Conservation (phyloP, 2,329 filamentous ascomycete species). For the Onygena corvina region DNA sequence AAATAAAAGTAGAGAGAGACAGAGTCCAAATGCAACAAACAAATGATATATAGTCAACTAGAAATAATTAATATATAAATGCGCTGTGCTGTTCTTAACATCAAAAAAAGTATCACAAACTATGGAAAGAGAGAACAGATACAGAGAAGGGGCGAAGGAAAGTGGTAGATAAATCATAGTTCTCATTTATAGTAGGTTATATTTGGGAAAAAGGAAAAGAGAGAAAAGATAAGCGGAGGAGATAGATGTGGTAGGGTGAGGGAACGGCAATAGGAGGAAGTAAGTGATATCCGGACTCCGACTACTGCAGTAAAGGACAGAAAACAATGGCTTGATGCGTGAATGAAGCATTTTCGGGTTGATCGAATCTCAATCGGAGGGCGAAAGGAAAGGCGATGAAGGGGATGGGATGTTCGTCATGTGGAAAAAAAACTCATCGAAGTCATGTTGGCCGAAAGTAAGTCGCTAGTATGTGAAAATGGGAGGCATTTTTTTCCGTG, state of each 20-base stretch:
- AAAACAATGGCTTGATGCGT: neutral
- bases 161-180: slow-evolving; percentile 8
- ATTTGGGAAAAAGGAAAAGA: slow-evolving; percentile 1
- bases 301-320: neutral
- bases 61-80: neutral
- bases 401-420: neutral
- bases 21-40: neutral
- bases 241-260: too few species aligned
- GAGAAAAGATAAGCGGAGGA: neutral
- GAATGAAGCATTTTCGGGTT: neutral
- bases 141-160: slow-evolving; percentile 9
- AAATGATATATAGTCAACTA: neutral
- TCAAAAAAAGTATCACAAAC: neutral
- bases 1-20: neutral
- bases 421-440: neutral
- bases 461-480: neutral
- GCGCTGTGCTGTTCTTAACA: neutral
- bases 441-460: slow-evolving; percentile 5
- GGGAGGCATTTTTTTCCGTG: neutral
- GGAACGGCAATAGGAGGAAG: neutral
- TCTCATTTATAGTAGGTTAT: slow-evolving; percentile 11
- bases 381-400: neutral
- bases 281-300: neutral
- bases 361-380: neutral
- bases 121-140: slow-evolving; percentile 4